Conservation (phyloP, 495 filamentous ascomycete genomes). For the Apodospora peruviana region DNA sequence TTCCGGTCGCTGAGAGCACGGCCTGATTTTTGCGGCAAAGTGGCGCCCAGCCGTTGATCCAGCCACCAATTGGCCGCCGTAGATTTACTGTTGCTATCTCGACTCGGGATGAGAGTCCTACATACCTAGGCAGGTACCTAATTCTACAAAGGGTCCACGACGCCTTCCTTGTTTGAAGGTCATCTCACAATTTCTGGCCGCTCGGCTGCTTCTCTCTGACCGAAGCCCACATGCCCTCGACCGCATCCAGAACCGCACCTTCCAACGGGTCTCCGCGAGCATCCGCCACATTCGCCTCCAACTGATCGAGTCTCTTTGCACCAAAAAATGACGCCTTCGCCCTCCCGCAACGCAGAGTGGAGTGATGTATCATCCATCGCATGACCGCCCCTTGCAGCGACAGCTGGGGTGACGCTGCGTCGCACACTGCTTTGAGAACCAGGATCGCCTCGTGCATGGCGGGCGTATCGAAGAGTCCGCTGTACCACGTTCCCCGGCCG, state of each 20-base stretch:
- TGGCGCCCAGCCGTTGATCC: slow-evolving; percentile 1
- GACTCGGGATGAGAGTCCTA: no score
- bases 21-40: neutral
- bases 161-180: no score
- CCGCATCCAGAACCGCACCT: neutral
- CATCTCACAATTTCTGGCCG: no score
- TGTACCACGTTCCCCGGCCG: slow-evolving; percentile 27
- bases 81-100: slow-evolving; percentile 2
- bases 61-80: slow-evolving; percentile 1
- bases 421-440: slow-evolving; percentile 29
- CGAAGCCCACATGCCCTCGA: neutral
- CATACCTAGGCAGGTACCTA: no score
- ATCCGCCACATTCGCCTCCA: slow-evolving; percentile 2
- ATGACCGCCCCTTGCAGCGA: slow-evolving; percentile 38
- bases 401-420: neutral
- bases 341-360: slow-evolving; percentile 34
- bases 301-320: slow-evolving; percentile 19
- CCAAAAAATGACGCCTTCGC: slow-evolving; percentile 53
- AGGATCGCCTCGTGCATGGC: slow-evolving; percentile 32
- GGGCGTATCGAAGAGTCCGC: slow-evolving; percentile 37
- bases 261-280: slow-evolving; percentile 4
- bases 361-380: slow-evolving; percentile 51
- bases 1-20: slow-evolving; percentile 3
- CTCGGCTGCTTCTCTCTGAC: no score
- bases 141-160: no score